Percentiles rank a stretch among this genome's conserved stretches.
These are phyloP conservation scores for Globisporangium uncinulatum DNA, from an alignment of 352 stramenopile species.

Conservation along the genomic window DNA sequence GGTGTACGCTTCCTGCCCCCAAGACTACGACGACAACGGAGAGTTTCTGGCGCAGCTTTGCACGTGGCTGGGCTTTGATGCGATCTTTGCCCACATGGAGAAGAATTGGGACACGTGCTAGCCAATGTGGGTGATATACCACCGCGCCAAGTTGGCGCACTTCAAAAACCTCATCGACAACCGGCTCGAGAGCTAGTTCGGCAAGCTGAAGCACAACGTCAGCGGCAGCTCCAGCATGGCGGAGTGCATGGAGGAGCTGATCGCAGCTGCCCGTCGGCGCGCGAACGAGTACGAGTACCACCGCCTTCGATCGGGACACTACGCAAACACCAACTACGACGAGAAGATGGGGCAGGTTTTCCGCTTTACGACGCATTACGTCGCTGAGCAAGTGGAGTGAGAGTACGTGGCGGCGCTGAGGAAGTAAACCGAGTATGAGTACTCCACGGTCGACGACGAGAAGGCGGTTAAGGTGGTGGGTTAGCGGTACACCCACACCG, in stretches of 20 bases:
- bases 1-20: slow-evolving; percentile 1
- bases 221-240: not conserved
- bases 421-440: not conserved
- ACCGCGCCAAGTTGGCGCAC: not conserved
- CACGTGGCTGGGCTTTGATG: not conserved
- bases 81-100: not conserved
- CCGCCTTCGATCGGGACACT: not conserved
- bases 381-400: not conserved
- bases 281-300: not conserved
- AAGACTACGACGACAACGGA: slow-evolving; percentile 7
- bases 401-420: not conserved
- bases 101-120: not conserved
- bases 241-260: not conserved
- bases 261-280: not conserved
- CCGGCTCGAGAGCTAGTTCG: not conserved
- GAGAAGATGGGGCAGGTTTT: not conserved
- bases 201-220: not conserved
- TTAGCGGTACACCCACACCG: not conserved
- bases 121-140: not conserved
- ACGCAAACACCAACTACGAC: not conserved
- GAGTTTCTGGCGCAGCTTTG: not conserved
- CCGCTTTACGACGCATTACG: not conserved
- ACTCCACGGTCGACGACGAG: not conserved
- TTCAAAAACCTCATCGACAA: not conserved
- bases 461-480: not conserved